Evolutionary conservation across 202 grass and related monocot genomes (phyloP), one percentile per base, ranked within the genome.

Genomic region (Schoenoplectus triqueter): DNA sequence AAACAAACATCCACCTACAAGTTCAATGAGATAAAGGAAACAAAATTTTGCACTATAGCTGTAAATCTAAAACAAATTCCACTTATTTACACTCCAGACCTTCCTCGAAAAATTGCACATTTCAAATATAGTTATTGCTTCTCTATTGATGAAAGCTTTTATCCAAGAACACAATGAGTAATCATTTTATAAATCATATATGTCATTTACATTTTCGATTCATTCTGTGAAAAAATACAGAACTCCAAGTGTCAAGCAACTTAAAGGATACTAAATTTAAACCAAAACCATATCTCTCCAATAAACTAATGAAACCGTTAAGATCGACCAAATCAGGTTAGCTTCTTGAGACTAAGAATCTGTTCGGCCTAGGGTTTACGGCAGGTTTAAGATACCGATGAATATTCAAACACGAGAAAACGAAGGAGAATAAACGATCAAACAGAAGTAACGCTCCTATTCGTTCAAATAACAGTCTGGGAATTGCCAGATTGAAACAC

Each of bases 1-100:
- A 89, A 89, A 68, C 82, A 90, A 69, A 94, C 77, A 80, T 94
- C 94, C 69, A 94, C 94, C 92, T 94, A 66, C 47, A 51, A 68
- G 14, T 64, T 51, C 10, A 63, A 55, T 31, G 17, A 76, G 10
- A 11, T 11, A 47, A 51, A 17, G 11, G 19, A 19, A 49, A 20
- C 2, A 47, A 51, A 78, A 41, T 5, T 22, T 48, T 57, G 4
- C 19, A 77, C 46, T 4, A 51, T 2, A 64, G 50, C 8, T 22
- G 46, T 9, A 1, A 11, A 51, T 77, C 1, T 62, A 64, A 62
- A 51, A 87, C 17, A 87, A 55, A 31, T 31, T 31, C 31, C 31
- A 31, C 10, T 64, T 44, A 68, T n/a, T 20, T 50, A 50, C 3
- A 68, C 22, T 6, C 9, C 14, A 15, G 31, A 15, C 10, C 66